Percentiles rank a stretch among this genome's conserved stretches.
phyloP scores from a whole-genome alignment of 1,284 basidiomycete species.

The Irpex sp. region DNA sequence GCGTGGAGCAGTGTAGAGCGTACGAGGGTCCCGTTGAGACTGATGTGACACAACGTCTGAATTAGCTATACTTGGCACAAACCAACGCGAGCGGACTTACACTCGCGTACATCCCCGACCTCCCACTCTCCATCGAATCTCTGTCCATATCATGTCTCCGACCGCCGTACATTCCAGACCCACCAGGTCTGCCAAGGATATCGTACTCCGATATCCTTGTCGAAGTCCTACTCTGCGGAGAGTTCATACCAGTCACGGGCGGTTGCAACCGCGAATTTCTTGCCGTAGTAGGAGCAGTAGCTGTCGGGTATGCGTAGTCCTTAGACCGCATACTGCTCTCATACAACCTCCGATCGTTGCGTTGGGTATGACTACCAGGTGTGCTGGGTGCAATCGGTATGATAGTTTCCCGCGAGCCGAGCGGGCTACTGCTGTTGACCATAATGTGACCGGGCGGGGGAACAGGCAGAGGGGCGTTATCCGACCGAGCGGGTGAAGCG shows the following conservation, averaged over 20 bases:
- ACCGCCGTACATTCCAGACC: background rate
- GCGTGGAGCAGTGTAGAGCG: background rate
- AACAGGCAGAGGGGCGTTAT: conserved; percentile 1
- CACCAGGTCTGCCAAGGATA: conserved; percentile 16
- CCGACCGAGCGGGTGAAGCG: conserved; percentile 1
- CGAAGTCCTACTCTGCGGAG: conserved; percentile 23
- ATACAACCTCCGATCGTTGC: background rate
- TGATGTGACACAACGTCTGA: background rate
- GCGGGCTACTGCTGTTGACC: too few species aligned
- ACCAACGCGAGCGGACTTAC: background rate
- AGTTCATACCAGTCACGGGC: conserved; percentile 13
- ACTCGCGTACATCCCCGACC: background rate
- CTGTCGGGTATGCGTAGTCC: conserved; percentile 18
- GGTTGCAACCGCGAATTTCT: background rate
- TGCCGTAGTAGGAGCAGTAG: background rate
- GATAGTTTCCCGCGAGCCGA: background rate
- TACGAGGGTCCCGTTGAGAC: background rate
- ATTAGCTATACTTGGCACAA: background rate
- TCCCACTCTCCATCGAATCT: background rate
- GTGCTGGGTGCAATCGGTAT: background rate
- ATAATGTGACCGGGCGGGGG: background rate
- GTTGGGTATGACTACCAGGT: background rate
- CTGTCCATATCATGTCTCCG: conserved; percentile 1
- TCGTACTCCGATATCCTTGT: conserved; percentile 26
- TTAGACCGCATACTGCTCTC: conserved; percentile 14